A percentile compares a stretch with the other conserved stretches of the same genome.
Evolutionary conservation across 306 rosid species (phyloP).

Genomic region (Trifolium fragiferum): DNA sequence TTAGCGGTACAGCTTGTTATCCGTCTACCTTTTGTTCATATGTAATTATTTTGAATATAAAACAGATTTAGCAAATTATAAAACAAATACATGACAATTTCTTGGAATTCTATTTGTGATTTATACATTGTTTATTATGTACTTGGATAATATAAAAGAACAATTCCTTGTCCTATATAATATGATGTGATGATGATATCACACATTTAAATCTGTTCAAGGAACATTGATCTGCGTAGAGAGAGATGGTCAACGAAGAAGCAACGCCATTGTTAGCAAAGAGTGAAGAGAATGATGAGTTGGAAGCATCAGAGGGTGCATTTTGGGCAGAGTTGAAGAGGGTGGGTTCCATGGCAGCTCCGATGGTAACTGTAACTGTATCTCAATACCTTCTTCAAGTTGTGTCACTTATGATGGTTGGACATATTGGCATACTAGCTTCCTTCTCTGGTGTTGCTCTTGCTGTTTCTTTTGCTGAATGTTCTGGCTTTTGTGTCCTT

Average conservation of each 20-base stretch:
- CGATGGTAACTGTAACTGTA: constrained; percentile 54
- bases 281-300: constrained; percentile 25
- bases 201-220: background rate
- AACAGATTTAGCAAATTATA: too few species aligned
- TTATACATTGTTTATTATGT: background rate
- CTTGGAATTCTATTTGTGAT: background rate
- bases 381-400: constrained; percentile 54
- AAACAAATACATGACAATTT: too few species aligned
- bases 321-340: constrained; percentile 46
- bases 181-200: background rate
- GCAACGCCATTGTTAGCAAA: constrained; percentile 30
- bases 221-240: constrained; percentile 7
- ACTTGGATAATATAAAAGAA: background rate
- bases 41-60: too few species aligned
- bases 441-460: constrained; percentile 58
- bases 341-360: constrained; percentile 52
- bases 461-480: constrained; percentile 56
- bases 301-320: constrained; percentile 12
- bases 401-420: constrained; percentile 55
- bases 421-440: constrained; percentile 48
- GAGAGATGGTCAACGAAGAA: constrained; percentile 44
- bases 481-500: constrained; percentile 53
- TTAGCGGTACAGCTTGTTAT: too few species aligned
- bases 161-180: background rate
- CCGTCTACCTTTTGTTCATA: too few species aligned